phyloP scores from a whole-genome alignment of 345 rosid genomes.

The Pelargonium nanum region DNA sequence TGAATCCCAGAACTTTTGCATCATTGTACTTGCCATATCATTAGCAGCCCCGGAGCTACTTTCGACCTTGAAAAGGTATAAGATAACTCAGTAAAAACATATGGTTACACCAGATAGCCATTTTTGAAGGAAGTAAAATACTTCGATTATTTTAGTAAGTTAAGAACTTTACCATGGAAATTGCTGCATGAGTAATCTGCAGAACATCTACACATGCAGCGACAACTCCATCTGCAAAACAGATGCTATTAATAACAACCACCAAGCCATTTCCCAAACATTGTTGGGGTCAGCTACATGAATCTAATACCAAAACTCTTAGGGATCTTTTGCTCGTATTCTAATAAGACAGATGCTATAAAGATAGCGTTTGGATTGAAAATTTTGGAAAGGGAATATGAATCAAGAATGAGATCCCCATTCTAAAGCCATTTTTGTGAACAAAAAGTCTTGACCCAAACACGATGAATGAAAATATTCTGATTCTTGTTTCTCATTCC shows the following conservation, averaged over 20 bases:
- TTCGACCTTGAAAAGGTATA: slow-evolving; percentile 46
- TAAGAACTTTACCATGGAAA: slow-evolving; percentile 56
- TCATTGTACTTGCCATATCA: slow-evolving; percentile 87
- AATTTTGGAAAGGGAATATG: no score
- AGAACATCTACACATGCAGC: slow-evolving; percentile 84
- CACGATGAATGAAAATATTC: no score
- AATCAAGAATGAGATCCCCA: no score
- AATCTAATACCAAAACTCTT: no score
- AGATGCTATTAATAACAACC: slow-evolving; percentile 10
- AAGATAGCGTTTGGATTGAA: no score
- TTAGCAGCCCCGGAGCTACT: slow-evolving; percentile 77
- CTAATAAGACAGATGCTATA: no score
- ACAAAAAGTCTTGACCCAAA: no score
- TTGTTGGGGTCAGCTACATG: no score
- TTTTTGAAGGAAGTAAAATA: background rate
- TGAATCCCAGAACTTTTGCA: slow-evolving; percentile 99
- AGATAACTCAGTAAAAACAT: background rate
- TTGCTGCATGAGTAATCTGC: slow-evolving; percentile 95
- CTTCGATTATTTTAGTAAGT: background rate
- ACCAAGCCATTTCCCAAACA: no score
- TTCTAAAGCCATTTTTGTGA: no score
- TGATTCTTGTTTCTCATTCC: no score
- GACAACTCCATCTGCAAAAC: slow-evolving; percentile 58
- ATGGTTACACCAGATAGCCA: slow-evolving; percentile 2
- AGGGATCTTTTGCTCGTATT: no score